These are phyloP conservation scores for Hanseniaspora hatyaiensis DNA, from an alignment of 805 yeast genomes.

Conservation along the genomic window DNA sequence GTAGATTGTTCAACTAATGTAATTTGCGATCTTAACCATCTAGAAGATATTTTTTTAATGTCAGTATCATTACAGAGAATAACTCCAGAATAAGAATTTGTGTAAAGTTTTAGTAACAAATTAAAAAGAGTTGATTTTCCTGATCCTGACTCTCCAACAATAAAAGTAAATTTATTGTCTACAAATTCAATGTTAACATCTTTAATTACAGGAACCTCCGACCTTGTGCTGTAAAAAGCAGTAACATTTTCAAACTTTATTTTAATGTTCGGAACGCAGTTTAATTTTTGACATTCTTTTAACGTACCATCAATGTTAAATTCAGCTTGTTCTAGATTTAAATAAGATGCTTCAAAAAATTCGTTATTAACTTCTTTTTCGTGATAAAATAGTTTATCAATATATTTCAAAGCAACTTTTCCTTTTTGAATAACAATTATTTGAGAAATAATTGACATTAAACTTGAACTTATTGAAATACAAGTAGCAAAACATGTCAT, in stretches of 20 bases:
- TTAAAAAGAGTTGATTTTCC: constrained; percentile 80
- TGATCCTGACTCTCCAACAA: constrained; percentile 83
- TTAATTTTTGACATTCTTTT: no score
- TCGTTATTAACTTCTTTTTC: background rate
- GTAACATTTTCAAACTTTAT: constrained; percentile 45
- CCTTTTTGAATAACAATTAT: constrained; percentile 60
- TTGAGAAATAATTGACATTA: constrained; percentile 46
- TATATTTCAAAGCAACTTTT: constrained; percentile 47
- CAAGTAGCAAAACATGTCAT: constrained; percentile 79
- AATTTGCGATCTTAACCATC: constrained; percentile 51
- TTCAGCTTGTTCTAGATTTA: no score
- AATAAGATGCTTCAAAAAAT: no score
- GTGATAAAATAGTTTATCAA: constrained; percentile 33
- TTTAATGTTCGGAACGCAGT: constrained; percentile 20
- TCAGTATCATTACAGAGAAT: constrained; percentile 47
- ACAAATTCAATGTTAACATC: constrained; percentile 38
- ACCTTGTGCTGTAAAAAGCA: constrained; percentile 55
- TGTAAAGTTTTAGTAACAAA: constrained; percentile 51
- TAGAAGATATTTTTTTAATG: constrained; percentile 33
- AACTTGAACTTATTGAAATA: constrained; percentile 51
- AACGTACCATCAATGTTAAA: no score
- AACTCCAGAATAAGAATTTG: constrained; percentile 36
- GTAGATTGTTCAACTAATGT: constrained; percentile 67
- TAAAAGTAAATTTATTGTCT: constrained; percentile 40
- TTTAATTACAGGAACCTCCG: constrained; percentile 36